phyloP scores from a whole-genome alignment of 2,329 filamentous ascomycete genomes.

The Ustilaginoidea virens region DNA sequence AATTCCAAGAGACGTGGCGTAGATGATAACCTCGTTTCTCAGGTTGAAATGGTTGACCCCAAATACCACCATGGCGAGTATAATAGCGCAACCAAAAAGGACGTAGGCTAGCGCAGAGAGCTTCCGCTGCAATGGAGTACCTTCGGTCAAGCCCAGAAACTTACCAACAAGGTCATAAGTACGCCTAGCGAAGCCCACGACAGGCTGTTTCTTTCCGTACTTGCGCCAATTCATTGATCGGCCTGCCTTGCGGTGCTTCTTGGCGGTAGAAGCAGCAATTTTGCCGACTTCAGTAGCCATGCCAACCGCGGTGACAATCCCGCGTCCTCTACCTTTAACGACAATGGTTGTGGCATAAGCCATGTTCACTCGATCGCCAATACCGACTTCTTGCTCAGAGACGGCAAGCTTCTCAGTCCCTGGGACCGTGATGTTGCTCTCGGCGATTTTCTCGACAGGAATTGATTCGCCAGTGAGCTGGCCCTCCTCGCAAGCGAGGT shows the following conservation, averaged over 20 bases:
- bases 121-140: constrained; percentile 67
- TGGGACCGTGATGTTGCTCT: constrained; percentile 28
- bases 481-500: constrained; percentile 65
- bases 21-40: constrained; percentile 38
- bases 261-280: constrained; percentile 42
- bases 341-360: constrained; percentile 61
- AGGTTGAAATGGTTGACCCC: constrained; percentile 38
- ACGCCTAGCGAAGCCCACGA: constrained; percentile 30
- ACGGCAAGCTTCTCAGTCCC: constrained; percentile 29
- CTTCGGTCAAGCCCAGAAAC: constrained; percentile 46
- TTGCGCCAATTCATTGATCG: constrained; percentile 37
- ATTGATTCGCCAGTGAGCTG: constrained; percentile 64
- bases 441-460: constrained; percentile 50
- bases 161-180: constrained; percentile 35
- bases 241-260: constrained; percentile 38
- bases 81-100: constrained; percentile 54
- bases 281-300: constrained; percentile 58
- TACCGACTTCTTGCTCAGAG: constrained; percentile 37
- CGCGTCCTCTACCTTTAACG: constrained; percentile 55
- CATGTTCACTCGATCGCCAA: constrained; percentile 60
- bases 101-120: constrained; percentile 63
- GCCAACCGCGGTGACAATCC: constrained; percentile 57
- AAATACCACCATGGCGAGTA: constrained; percentile 42
- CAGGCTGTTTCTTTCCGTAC: constrained; percentile 33
- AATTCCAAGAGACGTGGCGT: constrained; percentile 42